phyloP scores from a whole-genome alignment of 441 rosid species.

The Omphalea diandra region DNA sequence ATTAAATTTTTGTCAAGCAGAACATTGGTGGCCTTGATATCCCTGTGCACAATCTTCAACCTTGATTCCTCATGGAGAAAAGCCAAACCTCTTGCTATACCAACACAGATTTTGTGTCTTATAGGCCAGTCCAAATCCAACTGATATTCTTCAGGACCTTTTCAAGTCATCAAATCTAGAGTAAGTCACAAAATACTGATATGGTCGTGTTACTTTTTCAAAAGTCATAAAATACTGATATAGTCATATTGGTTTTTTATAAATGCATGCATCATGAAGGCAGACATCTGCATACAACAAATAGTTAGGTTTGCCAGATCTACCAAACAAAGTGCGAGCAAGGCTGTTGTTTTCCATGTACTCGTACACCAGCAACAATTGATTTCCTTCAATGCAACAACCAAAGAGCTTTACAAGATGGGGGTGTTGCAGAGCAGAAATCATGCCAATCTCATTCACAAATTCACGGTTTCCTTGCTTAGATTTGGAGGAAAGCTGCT shows the following conservation, averaged over 20 bases:
- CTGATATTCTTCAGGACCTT: constrained; percentile 32
- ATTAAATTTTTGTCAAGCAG: constrained; percentile 40
- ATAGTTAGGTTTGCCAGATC: neutral
- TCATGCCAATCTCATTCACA: constrained; percentile 45
- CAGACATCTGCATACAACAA: neutral
- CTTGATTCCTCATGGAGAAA: constrained; percentile 56
- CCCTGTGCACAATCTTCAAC: constrained; percentile 52
- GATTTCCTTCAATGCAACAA: too few relatives aligned
- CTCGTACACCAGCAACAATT: too few relatives aligned
- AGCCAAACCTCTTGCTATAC: too few relatives aligned
- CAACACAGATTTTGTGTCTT: constrained; percentile 38
- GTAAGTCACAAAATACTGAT: neutral
- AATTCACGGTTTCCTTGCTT: constrained; percentile 57
- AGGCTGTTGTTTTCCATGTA: constrained; percentile 57
- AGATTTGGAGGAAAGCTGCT: too few relatives aligned
- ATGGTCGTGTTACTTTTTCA: too few relatives aligned
- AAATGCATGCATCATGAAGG: neutral
- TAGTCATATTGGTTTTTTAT: neutral
- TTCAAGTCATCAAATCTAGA: neutral
- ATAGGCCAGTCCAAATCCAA: constrained; percentile 44
- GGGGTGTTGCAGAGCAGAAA: too few relatives aligned
- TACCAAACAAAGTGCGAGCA: constrained; percentile 52
- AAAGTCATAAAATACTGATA: too few relatives aligned
- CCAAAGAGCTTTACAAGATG: constrained; percentile 47
- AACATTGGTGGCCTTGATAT: too few relatives aligned